Conservation (phyloP, 2,329 filamentous ascomycete species). For the Arthroderma sp. region DNA sequence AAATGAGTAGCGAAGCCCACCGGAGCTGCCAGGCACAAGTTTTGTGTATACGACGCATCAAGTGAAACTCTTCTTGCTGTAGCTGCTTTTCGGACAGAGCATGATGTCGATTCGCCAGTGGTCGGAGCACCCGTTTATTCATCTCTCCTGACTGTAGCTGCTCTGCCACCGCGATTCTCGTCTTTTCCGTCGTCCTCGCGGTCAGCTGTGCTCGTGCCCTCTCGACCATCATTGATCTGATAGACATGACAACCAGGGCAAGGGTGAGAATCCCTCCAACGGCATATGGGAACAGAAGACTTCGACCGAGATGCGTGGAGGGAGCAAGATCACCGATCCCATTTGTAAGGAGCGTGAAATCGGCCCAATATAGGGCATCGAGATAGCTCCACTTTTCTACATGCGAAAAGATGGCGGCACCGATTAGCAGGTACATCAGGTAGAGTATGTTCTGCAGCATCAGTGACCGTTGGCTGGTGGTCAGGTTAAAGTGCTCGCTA, state of each 20-base stretch:
- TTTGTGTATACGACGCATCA: constrained; percentile 38
- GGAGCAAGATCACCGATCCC: constrained; percentile 26
- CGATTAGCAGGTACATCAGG: constrained; percentile 30
- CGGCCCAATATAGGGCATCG: constrained; percentile 27
- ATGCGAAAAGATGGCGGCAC: constrained; percentile 28
- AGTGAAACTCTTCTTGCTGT: constrained; percentile 29
- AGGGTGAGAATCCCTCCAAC: constrained; percentile 27
- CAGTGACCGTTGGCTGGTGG: constrained; percentile 43
- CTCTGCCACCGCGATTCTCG: constrained; percentile 23
- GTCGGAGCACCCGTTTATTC: constrained; percentile 8
- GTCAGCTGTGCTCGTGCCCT: constrained; percentile 28
- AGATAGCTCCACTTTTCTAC: constrained; percentile 27
- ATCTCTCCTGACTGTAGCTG: constrained; percentile 14
- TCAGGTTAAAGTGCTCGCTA: constrained; percentile 45
- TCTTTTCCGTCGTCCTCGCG: constrained; percentile 25
- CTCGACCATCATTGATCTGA: constrained; percentile 29
- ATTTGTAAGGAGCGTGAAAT: constrained; percentile 28
- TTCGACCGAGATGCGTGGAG: constrained; percentile 24
- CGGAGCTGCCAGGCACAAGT: constrained; percentile 31
- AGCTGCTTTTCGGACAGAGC: constrained; percentile 18
- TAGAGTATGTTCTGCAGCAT: constrained; percentile 36
- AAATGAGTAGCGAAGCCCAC: constrained; percentile 31
- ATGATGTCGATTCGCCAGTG: background rate
- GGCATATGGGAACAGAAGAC: constrained; percentile 26
- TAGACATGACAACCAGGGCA: constrained; percentile 26